A percentile compares a stretch with the other conserved stretches of the same genome.
These are phyloP conservation scores for Colletotrichum tamarilloi DNA, from an alignment of 2,329 filamentous ascomycete genomes.

Conservation along the genomic window DNA sequence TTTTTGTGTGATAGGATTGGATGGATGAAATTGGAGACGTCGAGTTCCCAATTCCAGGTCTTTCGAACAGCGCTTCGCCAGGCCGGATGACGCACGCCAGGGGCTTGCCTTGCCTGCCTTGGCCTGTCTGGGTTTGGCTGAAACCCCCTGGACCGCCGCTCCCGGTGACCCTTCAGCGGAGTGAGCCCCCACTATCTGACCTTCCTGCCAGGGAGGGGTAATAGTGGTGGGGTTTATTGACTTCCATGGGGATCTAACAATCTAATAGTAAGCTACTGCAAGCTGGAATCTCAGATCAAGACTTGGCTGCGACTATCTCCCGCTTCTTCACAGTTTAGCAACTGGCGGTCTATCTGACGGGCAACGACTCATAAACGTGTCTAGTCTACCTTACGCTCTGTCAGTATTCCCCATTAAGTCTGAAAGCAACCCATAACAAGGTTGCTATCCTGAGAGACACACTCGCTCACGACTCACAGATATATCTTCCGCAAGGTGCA, in stretches of 20 bases:
- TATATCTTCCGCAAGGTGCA: background rate
- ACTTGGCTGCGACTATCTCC: constrained; percentile 28
- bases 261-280: constrained; percentile 9
- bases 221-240: constrained; percentile 23
- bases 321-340: constrained; percentile 15
- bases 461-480: background rate
- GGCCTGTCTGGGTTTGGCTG: constrained; percentile 18
- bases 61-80: constrained; percentile 9
- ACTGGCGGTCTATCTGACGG: background rate
- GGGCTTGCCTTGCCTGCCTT: constrained; percentile 22
- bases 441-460: background rate
- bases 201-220: constrained; percentile 24
- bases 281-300: constrained; percentile 17
- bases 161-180: constrained; percentile 12
- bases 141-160: constrained; percentile 17
- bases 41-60: background rate
- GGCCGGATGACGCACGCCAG: constrained; percentile 35
- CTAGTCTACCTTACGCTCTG: background rate
- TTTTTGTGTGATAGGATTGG: constrained; percentile 19
- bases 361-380: background rate
- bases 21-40: constrained; percentile 3
- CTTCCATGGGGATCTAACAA: background rate
- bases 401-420: background rate
- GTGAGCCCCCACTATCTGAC: constrained; percentile 15
- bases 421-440: background rate